A percentile compares a stretch with the other conserved stretches of the same genome.
phyloP scores from a whole-genome alignment of 75 land plant genomes.

The Cryptomeria japonica region DNA sequence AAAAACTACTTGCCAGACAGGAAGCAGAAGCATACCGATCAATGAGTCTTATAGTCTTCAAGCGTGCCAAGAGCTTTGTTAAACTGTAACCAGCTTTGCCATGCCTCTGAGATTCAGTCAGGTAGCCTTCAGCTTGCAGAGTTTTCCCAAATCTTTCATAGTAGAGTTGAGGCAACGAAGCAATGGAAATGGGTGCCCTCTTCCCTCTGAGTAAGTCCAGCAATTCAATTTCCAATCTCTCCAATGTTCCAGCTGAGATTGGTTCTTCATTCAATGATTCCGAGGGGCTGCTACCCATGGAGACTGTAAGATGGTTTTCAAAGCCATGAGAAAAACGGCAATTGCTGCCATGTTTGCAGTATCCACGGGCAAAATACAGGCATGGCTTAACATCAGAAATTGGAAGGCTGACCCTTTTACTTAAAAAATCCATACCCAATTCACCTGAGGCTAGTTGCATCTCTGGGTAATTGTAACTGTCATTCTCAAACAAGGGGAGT shows the following conservation, averaged over 20 bases:
- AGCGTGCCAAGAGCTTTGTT: conserved; percentile 82
- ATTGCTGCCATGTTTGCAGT: conserved; percentile 83
- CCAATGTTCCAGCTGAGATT: conserved; percentile 41
- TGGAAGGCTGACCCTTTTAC: conserved; percentile 7
- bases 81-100: conserved; percentile 97
- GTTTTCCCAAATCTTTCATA: conserved; percentile 75
- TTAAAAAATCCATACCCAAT: background rate
- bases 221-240: conserved; percentile 80
- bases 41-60: conserved; percentile 76
- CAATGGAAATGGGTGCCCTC: conserved; percentile 83
- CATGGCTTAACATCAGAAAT: conserved; percentile 62
- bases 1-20: background rate
- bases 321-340: conserved; percentile 79
- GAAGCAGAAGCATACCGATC: conserved; percentile 46
- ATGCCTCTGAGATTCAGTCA: conserved; percentile 98
- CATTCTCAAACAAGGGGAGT: conserved; percentile 14
- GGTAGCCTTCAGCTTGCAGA: conserved; percentile 93
- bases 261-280: conserved; percentile 90
- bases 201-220: conserved; percentile 70
- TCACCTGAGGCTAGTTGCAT: conserved; percentile 1
- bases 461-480: conserved; percentile 13
- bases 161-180: conserved; percentile 83
- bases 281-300: conserved; percentile 91
- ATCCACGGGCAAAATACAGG: conserved; percentile 77
- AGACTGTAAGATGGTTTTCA: conserved; percentile 46